Evolutionary conservation across 1,284 basidiomycete species (phyloP), one percentile per base, ranked within the genome.

Genomic region (Amylostereum chailletii): DNA sequence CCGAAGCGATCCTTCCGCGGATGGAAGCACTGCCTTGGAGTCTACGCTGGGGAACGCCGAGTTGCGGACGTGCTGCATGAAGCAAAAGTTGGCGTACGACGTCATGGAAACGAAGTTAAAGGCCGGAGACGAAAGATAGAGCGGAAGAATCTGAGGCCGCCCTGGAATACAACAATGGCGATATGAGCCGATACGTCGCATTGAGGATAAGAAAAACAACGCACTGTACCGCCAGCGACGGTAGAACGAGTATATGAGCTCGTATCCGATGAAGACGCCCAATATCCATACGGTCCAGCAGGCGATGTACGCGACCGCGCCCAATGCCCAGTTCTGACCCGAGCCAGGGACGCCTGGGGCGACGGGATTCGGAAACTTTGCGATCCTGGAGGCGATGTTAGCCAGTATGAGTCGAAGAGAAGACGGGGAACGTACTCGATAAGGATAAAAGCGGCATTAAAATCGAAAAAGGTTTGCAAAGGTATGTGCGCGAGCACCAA

Each of bases 71-170:
- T 90, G 77, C 51, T 82, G 77, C 56, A 94, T 70, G 69, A 93
- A 92, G 65, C 81, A 86, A 63, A 90, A 93, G 66, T 84, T 81
- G 50, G 77, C 76, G 67, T 84, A 93, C 6, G 87, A 91, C 2
- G 79, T 75, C 69, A 93, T 78, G 37, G 78, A 78, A 31, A 79
- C 83, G 51, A 84, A 71, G 60, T 79, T 83, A 67, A 81, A 84
- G 3, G 79, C 87, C 4, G 88, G 72, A 1, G 88, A 74, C 1
- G 89, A 92, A 47, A 90, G 71, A 65, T 92, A 92, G 53, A 94
- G 79, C 5, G 88, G 86, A 46, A 86, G 71, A 52, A 93, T 83
- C 19, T 81, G 70, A 1, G 90, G 90, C 41, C 88, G 86, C 64
- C 83, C 90, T 91, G 59, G 42, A 51, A 50, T 31, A 32, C 3